Percentiles rank a stretch among this genome's conserved stretches.
Evolutionary conservation across 305 asterid species (phyloP).

Genomic region (Fraxinus paxiana): DNA sequence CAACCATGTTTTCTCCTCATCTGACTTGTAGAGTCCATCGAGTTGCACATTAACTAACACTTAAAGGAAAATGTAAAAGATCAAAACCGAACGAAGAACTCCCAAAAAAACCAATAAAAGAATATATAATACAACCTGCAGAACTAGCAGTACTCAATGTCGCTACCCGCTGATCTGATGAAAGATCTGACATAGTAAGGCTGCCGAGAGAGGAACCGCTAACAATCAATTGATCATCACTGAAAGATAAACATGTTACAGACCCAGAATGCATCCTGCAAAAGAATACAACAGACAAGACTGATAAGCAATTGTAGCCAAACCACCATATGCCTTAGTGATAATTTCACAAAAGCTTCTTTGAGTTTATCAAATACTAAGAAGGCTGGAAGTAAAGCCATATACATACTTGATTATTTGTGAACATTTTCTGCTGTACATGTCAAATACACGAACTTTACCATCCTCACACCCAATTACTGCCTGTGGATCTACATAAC

Average conservation of each 20-base stretch:
- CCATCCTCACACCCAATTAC: conserved; percentile 92
- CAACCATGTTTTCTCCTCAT: not conserved
- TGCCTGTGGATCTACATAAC: conserved; percentile 88
- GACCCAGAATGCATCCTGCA: conserved; percentile 86
- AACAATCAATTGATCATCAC: conserved; percentile 73
- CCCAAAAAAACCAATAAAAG: not conserved
- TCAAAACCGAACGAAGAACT: conserved; percentile 1
- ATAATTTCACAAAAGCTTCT: not conserved
- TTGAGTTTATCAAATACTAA: conserved; percentile 12
- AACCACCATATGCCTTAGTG: not conserved
- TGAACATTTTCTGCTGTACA: conserved; percentile 86
- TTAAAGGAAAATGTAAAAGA: not conserved
- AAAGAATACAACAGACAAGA: conserved; percentile 18
- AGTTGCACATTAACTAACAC: conserved; percentile 1
- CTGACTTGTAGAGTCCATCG: not conserved
- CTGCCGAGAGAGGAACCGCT: conserved; percentile 83
- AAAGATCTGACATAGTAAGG: conserved; percentile 80
- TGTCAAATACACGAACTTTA: conserved; percentile 77
- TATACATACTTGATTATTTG: conserved; percentile 65
- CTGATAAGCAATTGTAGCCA: not conserved
- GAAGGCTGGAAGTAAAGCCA: conserved; percentile 7
- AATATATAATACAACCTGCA: conserved; percentile 47
- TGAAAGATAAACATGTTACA: conserved; percentile 62
- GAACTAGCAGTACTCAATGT: conserved; percentile 45
- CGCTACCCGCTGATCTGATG: conserved; percentile 75